Evolutionary conservation across 2,329 filamentous ascomycete species (phyloP).

Genomic region (Colletotrichum liriopes): DNA sequence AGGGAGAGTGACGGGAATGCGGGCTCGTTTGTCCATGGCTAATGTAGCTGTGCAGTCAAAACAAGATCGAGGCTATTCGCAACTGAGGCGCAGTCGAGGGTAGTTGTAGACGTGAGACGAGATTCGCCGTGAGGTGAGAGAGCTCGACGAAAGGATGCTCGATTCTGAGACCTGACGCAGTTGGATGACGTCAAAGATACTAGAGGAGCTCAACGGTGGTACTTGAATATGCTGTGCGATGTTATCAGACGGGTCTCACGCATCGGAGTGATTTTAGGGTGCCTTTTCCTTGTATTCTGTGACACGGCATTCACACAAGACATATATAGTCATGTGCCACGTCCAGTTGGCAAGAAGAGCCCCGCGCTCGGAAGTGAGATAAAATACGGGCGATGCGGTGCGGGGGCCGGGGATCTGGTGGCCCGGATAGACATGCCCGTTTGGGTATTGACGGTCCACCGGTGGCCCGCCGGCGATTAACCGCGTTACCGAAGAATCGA

Average conservation of each 20-base stretch:
- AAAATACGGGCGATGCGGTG: conserved; percentile 1
- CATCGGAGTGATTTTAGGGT: not conserved
- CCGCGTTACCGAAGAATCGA: not conserved
- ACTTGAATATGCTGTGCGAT: not conserved
- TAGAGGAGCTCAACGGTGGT: no score
- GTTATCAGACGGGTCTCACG: not conserved
- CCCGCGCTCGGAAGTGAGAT: not conserved
- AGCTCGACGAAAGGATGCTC: not conserved
- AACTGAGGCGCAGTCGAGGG: not conserved
- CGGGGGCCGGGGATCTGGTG: conserved; percentile 16
- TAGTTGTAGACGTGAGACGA: not conserved
- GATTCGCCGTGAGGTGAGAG: not conserved
- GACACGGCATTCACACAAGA: not conserved
- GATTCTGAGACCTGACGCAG: not conserved
- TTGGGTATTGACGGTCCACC: not conserved
- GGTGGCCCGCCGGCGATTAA: not conserved
- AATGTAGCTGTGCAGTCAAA: not conserved
- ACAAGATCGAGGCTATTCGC: not conserved
- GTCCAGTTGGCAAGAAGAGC: not conserved
- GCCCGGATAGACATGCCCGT: conserved; percentile 18
- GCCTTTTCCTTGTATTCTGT: not conserved
- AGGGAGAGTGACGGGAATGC: conserved; percentile 50
- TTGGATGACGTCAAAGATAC: not conserved
- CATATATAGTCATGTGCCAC: no score
- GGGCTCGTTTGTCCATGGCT: conserved; percentile 34